Evolutionary conservation across 2,329 filamentous ascomycete species (phyloP).

Genomic region (Penicillium sp.): DNA sequence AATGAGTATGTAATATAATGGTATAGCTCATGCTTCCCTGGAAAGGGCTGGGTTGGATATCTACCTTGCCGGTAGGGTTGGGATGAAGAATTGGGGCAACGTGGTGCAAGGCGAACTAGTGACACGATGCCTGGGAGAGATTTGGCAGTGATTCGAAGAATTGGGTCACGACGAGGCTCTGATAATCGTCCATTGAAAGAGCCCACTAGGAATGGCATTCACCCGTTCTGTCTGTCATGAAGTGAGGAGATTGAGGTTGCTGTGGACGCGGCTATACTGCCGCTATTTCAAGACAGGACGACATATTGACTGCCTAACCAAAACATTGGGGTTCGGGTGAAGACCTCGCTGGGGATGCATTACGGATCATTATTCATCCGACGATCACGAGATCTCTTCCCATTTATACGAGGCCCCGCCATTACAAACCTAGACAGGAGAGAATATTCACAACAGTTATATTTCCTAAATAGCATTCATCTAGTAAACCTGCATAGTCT

Average conservation of each 20-base stretch:
- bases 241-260: slow-evolving; percentile 5
- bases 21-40: slow-evolving; percentile 14
- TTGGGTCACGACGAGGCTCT: slow-evolving; percentile 7
- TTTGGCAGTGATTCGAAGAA: slow-evolving; percentile 12
- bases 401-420: too few species aligned
- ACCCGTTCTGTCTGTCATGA: slow-evolving; percentile 2
- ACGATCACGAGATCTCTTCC: background rate
- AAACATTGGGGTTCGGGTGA: background rate
- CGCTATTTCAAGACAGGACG: background rate
- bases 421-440: too few species aligned
- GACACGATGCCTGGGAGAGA: slow-evolving; percentile 10
- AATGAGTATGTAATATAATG: slow-evolving; percentile 10
- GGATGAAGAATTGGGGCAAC: slow-evolving; percentile 8
- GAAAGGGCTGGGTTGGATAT: slow-evolving; percentile 8
- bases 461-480: too few species aligned
- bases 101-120: slow-evolving; percentile 11
- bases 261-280: slow-evolving; percentile 3
- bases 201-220: slow-evolving; percentile 1
- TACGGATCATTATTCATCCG: slow-evolving; percentile 1
- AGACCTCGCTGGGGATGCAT: background rate
- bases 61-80: slow-evolving; percentile 8
- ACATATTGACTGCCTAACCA: background rate
- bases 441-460: too few species aligned
- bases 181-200: slow-evolving; percentile 10
- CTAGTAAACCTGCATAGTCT: too few species aligned